These are phyloP conservation scores for Podaxis sp. DNA, from an alignment of 768 basidiomycete species.

Conservation along the genomic window DNA sequence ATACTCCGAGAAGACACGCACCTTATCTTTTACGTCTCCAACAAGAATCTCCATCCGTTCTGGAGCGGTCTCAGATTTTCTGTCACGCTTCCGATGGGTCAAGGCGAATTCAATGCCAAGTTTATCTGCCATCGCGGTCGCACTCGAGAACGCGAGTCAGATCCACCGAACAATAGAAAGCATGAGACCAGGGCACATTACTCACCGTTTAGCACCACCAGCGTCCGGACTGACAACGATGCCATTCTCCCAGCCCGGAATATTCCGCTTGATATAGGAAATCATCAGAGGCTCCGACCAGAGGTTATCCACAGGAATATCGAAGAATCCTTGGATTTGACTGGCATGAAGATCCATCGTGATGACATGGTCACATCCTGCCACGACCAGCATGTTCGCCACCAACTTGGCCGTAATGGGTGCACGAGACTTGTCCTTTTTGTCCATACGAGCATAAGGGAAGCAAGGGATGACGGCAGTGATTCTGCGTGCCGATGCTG, in stretches of 20 bases:
- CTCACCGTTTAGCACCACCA: slow-evolving; percentile 96
- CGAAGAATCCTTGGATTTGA: slow-evolving; percentile 99
- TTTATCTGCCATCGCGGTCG: slow-evolving; percentile 93
- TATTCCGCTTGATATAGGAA: slow-evolving; percentile 84
- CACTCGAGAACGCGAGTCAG: slow-evolving; percentile 43
- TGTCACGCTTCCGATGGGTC: slow-evolving; percentile 87
- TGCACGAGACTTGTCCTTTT: slow-evolving; percentile 94
- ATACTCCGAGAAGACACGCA: slow-evolving; percentile 19
- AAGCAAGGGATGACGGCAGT: slow-evolving; percentile 98
- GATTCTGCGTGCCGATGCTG: slow-evolving; percentile 90
- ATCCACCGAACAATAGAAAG: slow-evolving; percentile 13
- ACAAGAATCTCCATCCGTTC: slow-evolving; percentile 93
- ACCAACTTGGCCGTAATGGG: slow-evolving; percentile 99
- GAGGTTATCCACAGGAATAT: slow-evolving; percentile 96
- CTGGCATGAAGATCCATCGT: slow-evolving; percentile 99
- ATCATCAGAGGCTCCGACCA: slow-evolving; percentile 97
- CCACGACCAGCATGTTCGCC: slow-evolving; percentile 96
- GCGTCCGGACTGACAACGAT: slow-evolving; percentile 98
- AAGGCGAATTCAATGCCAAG: slow-evolving; percentile 94
- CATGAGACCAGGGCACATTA: slow-evolving; percentile 15
- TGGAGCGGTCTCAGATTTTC: slow-evolving; percentile 59
- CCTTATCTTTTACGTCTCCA: slow-evolving; percentile 91
- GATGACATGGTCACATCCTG: slow-evolving; percentile 97
- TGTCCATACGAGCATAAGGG: slow-evolving; percentile 96
- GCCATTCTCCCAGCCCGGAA: slow-evolving; percentile 80